Evolutionary conservation across 1,284 basidiomycete genomes (phyloP).

Genomic region (Laetiporus sulphureus): DNA sequence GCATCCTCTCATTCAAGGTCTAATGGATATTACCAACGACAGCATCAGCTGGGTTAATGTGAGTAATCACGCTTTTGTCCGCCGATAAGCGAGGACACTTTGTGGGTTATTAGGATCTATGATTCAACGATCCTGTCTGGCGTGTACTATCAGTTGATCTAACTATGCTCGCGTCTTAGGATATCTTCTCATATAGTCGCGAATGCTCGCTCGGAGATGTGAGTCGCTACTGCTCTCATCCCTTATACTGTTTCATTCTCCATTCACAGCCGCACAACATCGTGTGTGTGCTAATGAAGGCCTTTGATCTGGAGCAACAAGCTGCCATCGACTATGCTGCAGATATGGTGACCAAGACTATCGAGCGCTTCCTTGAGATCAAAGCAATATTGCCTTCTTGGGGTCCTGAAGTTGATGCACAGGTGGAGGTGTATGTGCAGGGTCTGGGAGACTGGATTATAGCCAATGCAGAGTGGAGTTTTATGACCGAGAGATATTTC

Average conservation of each 20-base stretch:
- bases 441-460: constrained; percentile 39
- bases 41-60: constrained; percentile 38
- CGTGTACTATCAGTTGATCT: too few species aligned
- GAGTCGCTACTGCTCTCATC: too few species aligned
- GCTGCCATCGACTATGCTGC: constrained; percentile 90
- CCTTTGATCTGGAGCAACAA: constrained; percentile 48
- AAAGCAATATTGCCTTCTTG: constrained; percentile 26
- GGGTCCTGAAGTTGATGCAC: constrained; percentile 24
- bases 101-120: neutral
- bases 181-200: constrained; percentile 35
- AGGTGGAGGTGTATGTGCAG: constrained; percentile 28
- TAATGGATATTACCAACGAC: constrained; percentile 29
- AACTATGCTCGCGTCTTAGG: constrained; percentile 20
- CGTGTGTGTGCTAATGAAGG: constrained; percentile 39
- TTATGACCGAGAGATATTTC: constrained; percentile 37
- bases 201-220: constrained; percentile 37
- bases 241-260: too few species aligned
- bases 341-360: constrained; percentile 81
- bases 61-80: constrained; percentile 8
- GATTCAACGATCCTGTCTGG: neutral
- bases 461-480: constrained; percentile 35
- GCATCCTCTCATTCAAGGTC: constrained; percentile 31
- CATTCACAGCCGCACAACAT: constrained; percentile 30
- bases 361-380: constrained; percentile 16
- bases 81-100: neutral